A percentile compares a stretch with the other conserved stretches of the same genome.
Conservation (phyloP, 2,329 filamentous ascomycete genomes). For the Scedosporium dehoogii region DNA sequence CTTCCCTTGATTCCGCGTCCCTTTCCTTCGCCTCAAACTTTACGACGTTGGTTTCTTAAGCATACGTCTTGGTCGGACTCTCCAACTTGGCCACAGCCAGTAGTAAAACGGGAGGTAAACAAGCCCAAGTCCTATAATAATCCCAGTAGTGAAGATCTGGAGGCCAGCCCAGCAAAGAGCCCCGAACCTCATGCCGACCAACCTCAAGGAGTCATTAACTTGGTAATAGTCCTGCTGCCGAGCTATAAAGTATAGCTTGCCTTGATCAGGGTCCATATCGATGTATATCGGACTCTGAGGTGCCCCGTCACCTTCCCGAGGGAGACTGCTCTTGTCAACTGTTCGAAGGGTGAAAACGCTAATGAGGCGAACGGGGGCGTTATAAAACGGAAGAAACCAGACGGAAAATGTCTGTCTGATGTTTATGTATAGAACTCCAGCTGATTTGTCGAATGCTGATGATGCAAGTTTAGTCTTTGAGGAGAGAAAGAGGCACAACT, state of each 20-base stretch:
- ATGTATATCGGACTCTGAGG: background rate
- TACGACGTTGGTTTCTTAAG: too few species aligned
- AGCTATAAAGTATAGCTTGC: constrained; percentile 55
- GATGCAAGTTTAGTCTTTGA: background rate
- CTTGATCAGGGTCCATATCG: constrained; percentile 8
- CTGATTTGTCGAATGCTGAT: constrained; percentile 56
- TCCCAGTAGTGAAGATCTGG: constrained; percentile 54
- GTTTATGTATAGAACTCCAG: constrained; percentile 60
- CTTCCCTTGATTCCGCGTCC: too few species aligned
- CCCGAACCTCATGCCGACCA: constrained; percentile 53
- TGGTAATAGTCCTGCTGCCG: constrained; percentile 79
- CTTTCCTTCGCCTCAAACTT: too few species aligned
- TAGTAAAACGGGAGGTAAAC: background rate
- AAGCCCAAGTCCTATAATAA: constrained; percentile 39
- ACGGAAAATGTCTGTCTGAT: constrained; percentile 68
- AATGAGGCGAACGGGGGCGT: constrained; percentile 55
- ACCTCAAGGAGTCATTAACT: constrained; percentile 63
- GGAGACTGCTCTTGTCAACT: background rate
- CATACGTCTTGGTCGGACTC: background rate
- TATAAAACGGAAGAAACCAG: constrained; percentile 69
- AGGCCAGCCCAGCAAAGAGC: constrained; percentile 42
- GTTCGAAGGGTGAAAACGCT: constrained; percentile 40
- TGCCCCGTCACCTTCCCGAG: background rate
- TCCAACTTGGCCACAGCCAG: background rate
- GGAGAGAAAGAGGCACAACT: background rate